Evolutionary conservation across 495 filamentous ascomycete species (phyloP).

Genomic region (Bryoglossum gracile): DNA sequence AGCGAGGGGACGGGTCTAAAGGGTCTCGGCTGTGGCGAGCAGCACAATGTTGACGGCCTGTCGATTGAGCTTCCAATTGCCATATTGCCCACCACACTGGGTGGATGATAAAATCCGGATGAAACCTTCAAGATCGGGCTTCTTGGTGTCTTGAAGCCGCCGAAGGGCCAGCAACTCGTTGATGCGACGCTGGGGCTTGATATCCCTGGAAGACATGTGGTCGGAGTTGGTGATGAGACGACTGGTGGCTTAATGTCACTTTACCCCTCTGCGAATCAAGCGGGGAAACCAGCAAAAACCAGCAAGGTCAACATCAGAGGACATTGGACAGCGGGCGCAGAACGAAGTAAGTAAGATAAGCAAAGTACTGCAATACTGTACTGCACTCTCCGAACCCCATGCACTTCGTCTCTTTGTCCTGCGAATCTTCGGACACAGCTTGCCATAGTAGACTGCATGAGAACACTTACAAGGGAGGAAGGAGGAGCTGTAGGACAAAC

Average conservation of each 20-base stretch:
- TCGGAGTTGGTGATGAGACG: background rate
- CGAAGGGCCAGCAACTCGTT: background rate
- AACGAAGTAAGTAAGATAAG: too few relatives aligned
- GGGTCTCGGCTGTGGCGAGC: too few relatives aligned
- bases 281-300: background rate
- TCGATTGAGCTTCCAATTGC: slow-evolving; percentile 1
- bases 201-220: slow-evolving; percentile 4
- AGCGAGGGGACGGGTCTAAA: too few relatives aligned
- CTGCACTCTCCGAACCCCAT: too few relatives aligned
- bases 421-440: background rate
- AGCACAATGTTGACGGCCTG: background rate
- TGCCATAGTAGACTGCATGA: background rate
- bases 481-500: background rate
- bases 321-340: too few relatives aligned
- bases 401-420: background rate
- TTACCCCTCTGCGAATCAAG: background rate
- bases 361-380: too few relatives aligned
- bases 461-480: background rate
- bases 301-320: too few relatives aligned
- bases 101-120: slow-evolving; percentile 4
- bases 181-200: background rate
- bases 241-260: background rate
- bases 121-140: background rate
- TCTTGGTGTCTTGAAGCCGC: background rate
- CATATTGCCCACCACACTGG: slow-evolving; percentile 8